A percentile compares a stretch with the other conserved stretches of the same genome.
phyloP scores from a whole-genome alignment of 2,329 filamentous ascomycete genomes.

The Emydomyces testavorans region DNA sequence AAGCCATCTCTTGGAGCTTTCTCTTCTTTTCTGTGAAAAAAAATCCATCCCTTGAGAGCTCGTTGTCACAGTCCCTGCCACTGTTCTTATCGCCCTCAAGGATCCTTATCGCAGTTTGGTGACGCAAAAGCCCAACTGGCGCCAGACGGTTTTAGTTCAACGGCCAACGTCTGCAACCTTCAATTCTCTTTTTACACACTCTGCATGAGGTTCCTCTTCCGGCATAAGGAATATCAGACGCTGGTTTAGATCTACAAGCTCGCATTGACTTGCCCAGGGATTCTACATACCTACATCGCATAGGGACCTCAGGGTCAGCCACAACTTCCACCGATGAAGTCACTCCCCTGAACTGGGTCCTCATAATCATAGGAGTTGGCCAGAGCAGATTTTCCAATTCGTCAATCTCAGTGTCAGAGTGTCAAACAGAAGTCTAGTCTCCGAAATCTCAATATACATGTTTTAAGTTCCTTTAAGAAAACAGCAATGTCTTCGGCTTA shows the following conservation, averaged over 20 bases:
- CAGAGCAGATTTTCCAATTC: background rate
- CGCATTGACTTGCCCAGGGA: background rate
- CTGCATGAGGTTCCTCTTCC: background rate
- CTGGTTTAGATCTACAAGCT: background rate
- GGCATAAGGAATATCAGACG: too few species aligned
- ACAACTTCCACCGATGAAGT: too few species aligned
- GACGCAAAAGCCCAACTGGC: background rate
- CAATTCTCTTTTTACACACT: background rate
- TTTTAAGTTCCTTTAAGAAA: background rate
- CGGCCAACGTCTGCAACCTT: background rate
- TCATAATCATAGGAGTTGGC: too few species aligned
- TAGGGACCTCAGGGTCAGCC: too few species aligned
- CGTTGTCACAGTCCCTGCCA: background rate
- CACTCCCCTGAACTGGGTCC: too few species aligned
- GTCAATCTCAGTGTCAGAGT: too few species aligned
- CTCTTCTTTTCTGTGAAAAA: background rate
- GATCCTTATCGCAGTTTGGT: conserved; percentile 1
- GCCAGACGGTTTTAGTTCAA: background rate
- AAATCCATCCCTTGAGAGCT: background rate
- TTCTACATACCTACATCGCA: background rate
- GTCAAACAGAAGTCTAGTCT: too few species aligned
- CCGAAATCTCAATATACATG: background rate
- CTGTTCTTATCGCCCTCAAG: background rate
- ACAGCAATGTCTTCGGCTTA: background rate
- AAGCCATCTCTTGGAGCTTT: background rate